A percentile compares a stretch with the other conserved stretches of the same genome.
phyloP scores from a whole-genome alignment of 441 rosid genomes.

The Flueggea neowawraea region DNA sequence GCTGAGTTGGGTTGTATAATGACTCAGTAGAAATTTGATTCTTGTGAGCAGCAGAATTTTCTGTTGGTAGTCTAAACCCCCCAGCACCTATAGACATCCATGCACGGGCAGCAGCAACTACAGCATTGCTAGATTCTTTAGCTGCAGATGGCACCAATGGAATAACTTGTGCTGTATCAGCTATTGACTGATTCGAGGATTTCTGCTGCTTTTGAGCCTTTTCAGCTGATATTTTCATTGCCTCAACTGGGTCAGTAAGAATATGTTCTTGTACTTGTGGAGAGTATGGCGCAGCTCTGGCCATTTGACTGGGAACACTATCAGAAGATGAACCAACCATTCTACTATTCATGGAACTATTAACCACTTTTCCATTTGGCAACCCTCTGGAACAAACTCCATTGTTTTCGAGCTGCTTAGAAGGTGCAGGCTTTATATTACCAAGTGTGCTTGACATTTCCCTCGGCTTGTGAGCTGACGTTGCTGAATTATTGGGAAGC shows the following conservation, averaged over 20 bases:
- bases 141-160: conserved; percentile 37
- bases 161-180: conserved; percentile 20
- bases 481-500: conserved; percentile 41
- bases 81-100: conserved; percentile 93
- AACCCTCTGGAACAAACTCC: conserved; percentile 38
- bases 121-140: conserved; percentile 65
- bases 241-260: conserved; percentile 60
- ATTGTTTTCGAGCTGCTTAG: conserved; percentile 38
- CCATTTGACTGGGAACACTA: conserved; percentile 44
- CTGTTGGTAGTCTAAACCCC: conserved; percentile 46
- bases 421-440: conserved; percentile 32
- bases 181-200: conserved; percentile 31
- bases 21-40: conserved; percentile 65
- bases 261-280: conserved; percentile 41
- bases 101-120: conserved; percentile 69
- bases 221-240: conserved; percentile 55
- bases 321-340: conserved; percentile 35
- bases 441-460: conserved; percentile 38
- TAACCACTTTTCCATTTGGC: conserved; percentile 44
- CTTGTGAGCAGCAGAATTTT: conserved; percentile 37
- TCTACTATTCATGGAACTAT: conserved; percentile 29
- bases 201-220: conserved; percentile 54
- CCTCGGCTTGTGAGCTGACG: conserved; percentile 27
- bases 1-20: conserved; percentile 60
- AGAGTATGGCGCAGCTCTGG: conserved; percentile 30